phyloP scores from a whole-genome alignment of 441 rosid genomes.

The Jatropha podagrica region DNA sequence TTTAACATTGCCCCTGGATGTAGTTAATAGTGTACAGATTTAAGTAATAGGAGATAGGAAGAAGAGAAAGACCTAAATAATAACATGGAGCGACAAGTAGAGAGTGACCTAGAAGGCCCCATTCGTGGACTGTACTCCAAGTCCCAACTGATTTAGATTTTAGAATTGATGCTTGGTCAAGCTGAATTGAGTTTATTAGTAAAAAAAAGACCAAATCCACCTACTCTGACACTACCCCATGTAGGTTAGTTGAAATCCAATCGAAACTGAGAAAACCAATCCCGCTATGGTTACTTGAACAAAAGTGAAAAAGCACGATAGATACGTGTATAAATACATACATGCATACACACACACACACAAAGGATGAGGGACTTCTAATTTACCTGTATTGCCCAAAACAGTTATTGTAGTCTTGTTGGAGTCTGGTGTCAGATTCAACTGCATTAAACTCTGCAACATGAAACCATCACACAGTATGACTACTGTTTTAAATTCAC shows the following conservation, averaged over 20 bases:
- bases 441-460: conserved; percentile 53
- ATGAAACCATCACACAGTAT: conserved; percentile 19
- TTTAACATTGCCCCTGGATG: neutral
- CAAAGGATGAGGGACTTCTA: neutral
- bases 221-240: neutral
- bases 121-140: neutral
- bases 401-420: conserved; percentile 63
- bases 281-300: too few relatives aligned
- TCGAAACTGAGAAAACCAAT: too few relatives aligned
- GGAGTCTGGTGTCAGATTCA: conserved; percentile 61
- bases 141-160: neutral
- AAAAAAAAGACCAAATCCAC: neutral
- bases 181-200: neutral
- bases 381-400: conserved; percentile 80
- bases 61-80: neutral
- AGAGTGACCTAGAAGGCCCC: neutral
- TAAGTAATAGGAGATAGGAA: neutral
- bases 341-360: too few relatives aligned
- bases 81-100: neutral
- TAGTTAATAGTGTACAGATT: neutral
- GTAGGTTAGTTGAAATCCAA: too few relatives aligned
- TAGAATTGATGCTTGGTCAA: neutral
- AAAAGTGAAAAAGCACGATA: too few relatives aligned
- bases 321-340: too few relatives aligned
- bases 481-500: neutral